These are phyloP conservation scores for Colletotrichum paranaense DNA, from an alignment of 2,329 filamentous ascomycete species.

Conservation along the genomic window DNA sequence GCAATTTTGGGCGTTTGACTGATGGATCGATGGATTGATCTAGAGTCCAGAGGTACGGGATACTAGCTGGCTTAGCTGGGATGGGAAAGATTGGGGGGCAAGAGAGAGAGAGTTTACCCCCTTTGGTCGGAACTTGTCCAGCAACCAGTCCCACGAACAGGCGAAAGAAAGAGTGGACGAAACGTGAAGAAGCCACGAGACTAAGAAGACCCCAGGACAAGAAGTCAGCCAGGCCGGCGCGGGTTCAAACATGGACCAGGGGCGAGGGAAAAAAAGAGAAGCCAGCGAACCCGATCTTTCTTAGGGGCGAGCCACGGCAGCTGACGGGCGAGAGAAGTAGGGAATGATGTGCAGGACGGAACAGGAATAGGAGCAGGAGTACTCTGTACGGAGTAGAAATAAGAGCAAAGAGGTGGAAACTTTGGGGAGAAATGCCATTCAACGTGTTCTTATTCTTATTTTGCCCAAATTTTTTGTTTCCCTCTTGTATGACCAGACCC, in stretches of 20 bases:
- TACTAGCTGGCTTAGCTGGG: not conserved
- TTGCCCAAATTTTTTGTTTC: not conserved
- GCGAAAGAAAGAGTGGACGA: not conserved
- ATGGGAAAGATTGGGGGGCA: not conserved
- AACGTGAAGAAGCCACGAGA: not conserved
- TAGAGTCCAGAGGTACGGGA: not conserved
- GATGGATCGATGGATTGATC: not conserved
- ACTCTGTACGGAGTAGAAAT: too few relatives aligned
- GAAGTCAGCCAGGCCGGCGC: not conserved
- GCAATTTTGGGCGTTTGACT: not conserved
- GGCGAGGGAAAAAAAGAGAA: constrained; percentile 6
- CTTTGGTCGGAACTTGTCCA: not conserved
- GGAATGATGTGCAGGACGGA: not conserved
- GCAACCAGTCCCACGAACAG: not conserved
- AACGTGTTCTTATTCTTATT: not conserved
- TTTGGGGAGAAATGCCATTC: not conserved
- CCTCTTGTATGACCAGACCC: not conserved
- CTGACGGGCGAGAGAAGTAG: not conserved
- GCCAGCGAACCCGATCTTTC: constrained; percentile 1
- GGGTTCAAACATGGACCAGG: constrained; percentile 5
- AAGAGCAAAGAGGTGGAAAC: not conserved
- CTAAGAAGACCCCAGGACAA: not conserved
- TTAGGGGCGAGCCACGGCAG: not conserved
- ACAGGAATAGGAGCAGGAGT: not conserved
- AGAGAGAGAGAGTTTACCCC: not conserved